Conservation (phyloP, 2,329 filamentous ascomycete species). For the Setomelanomma holmii region DNA sequence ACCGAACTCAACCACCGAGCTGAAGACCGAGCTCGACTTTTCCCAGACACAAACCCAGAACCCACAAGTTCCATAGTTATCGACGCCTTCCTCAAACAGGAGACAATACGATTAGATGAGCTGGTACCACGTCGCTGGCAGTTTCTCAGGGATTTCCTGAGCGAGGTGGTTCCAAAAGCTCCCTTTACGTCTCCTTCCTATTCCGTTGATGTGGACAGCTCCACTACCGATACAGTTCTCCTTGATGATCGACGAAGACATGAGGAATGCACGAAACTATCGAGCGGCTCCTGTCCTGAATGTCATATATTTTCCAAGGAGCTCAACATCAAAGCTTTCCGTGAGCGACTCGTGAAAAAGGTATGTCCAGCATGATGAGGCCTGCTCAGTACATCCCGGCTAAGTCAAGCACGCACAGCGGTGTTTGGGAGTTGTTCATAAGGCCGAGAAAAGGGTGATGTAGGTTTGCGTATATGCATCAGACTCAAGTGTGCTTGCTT, state of each 20-base stretch:
- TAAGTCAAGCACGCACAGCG: background rate
- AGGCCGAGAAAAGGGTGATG: background rate
- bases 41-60: background rate
- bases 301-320: constrained; percentile 12
- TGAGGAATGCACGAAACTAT: constrained; percentile 8
- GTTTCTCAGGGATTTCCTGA: constrained; percentile 12
- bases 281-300: constrained; percentile 2
- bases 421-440: background rate
- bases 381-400: too few relatives aligned
- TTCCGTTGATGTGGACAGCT: constrained; percentile 2
- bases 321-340: constrained; percentile 12
- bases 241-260: constrained; percentile 24
- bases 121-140: constrained; percentile 13
- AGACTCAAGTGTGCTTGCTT: too few relatives aligned
- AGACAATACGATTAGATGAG: constrained; percentile 2
- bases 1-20: constrained; percentile 4
- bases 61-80: constrained; percentile 1
- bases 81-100: constrained; percentile 9
- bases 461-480: too few relatives aligned
- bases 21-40: constrained; percentile 3
- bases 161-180: background rate
- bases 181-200: background rate
- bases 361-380: constrained; percentile 4
- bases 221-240: constrained; percentile 6
- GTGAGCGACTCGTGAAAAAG: constrained; percentile 7